phyloP scores from a whole-genome alignment of 768 basidiomycete genomes.

The Pholiota molesta region DNA sequence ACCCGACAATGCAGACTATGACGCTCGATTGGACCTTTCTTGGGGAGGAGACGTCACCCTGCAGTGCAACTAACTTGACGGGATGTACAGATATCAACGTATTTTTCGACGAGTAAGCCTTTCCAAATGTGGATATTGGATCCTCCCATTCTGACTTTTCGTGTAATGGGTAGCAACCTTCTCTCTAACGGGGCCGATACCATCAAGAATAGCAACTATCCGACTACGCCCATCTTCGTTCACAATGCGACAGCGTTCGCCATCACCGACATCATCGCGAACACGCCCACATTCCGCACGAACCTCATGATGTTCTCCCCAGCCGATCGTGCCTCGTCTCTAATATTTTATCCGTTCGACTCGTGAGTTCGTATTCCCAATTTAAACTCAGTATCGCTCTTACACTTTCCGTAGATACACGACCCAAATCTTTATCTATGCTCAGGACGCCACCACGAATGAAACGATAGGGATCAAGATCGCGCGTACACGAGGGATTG shows the following conservation, averaged over 20 bases:
- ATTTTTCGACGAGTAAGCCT: too few relatives aligned
- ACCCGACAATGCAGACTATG: constrained; percentile 18
- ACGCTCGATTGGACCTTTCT: constrained; percentile 21
- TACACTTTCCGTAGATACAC: background rate
- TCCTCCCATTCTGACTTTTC: constrained; percentile 12
- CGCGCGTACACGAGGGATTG: background rate
- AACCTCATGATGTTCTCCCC: constrained; percentile 21
- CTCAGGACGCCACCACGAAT: background rate
- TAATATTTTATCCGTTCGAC: constrained; percentile 23
- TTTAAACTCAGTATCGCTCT: background rate
- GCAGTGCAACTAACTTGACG: constrained; percentile 8
- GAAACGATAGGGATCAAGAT: background rate
- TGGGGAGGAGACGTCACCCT: background rate
- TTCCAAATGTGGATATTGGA: too few relatives aligned
- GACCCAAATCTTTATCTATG: background rate
- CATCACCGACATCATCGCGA: constrained; percentile 10
- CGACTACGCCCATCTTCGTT: background rate
- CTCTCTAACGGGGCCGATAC: background rate
- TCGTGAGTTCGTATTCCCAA: constrained; percentile 2
- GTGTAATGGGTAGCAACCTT: constrained; percentile 4
- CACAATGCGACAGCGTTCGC: constrained; percentile 1
- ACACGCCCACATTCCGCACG: constrained; percentile 22
- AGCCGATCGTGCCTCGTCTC: constrained; percentile 8
- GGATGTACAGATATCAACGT: constrained; percentile 19
- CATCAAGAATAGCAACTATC: background rate